Base-by-base conservation (phyloP, 352 stramenopile species). In the Thalassiosira ordinaria region DNA sequence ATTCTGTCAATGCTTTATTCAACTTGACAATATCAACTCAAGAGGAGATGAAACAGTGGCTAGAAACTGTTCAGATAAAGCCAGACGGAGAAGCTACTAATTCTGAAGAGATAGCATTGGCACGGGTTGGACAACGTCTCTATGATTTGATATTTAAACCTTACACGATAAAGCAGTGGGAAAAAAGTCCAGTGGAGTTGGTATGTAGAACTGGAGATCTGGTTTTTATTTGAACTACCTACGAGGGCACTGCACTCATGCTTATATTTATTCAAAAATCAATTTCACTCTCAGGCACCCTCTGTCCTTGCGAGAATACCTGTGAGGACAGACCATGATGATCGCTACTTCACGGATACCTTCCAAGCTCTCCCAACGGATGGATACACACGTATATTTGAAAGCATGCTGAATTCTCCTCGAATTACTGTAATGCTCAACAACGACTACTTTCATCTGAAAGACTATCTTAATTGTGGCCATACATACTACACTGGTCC, bases 161-260 rank as follows among this genome's bases (percentile, higher is more conserved):
- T 1, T 95, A 94, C 66, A 95, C 91, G 3, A 85, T 81, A 18
- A 95, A 95, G 55, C 91, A 95, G 74, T 95, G 91, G 91, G 86
- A 71, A 7, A 91, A 90, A 56, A 72, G 87, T 57, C 89, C 89
- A 13, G 74, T 56, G 22, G 85, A 94, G n/a, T 70, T 95, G 29
- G 88, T 79, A 56, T n/a, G n/a, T n/a, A n/a, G n/a, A n/a, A n/a
- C n/a, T n/a, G n/a, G n/a, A n/a, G n/a, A n/a, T n/a, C n/a, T n/a
- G n/a, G n/a, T n/a, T n/a, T n/a, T n/a, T n/a, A n/a, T n/a, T n/a
- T n/a, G n/a, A n/a, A n/a, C n/a, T n/a, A n/a, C n/a, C n/a, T n/a
- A n/a, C n/a, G n/a, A n/a, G n/a, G n/a, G n/a, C n/a, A n/a, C n/a
- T n/a, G n/a, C n/a, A n/a, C n/a, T n/a, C n/a, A n/a, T n/a, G n/a